A percentile compares a stretch with the other conserved stretches of the same genome.
Evolutionary conservation across 2,329 filamentous ascomycete species (phyloP).

Genomic region (Microcyclospora pomicola): DNA sequence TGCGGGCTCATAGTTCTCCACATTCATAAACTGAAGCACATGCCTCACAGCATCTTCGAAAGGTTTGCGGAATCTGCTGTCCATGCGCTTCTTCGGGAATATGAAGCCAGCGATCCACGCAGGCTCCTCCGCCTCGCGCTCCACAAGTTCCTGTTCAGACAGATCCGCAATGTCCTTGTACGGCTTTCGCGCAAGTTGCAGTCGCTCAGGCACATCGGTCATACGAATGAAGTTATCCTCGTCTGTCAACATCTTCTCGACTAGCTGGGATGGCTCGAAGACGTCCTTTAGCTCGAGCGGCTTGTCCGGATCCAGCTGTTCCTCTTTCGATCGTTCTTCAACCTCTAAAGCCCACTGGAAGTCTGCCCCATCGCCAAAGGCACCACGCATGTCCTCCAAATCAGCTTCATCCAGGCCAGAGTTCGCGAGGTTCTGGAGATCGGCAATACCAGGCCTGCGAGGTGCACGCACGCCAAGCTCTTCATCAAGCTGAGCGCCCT

Average conservation of each 20-base stretch:
- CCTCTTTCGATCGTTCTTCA: slow-evolving; percentile 71
- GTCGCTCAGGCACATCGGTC: slow-evolving; percentile 82
- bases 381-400: slow-evolving; percentile 88
- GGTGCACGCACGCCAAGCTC: slow-evolving; percentile 81
- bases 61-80: slow-evolving; percentile 57
- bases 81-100: slow-evolving; percentile 67
- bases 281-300: slow-evolving; percentile 91
- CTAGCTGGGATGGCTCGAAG: slow-evolving; percentile 89
- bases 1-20: slow-evolving; percentile 87
- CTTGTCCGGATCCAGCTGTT: slow-evolving; percentile 64
- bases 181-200: slow-evolving; percentile 78
- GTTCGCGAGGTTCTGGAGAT: slow-evolving; percentile 53
- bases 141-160: slow-evolving; percentile 56
- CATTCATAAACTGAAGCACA: slow-evolving; percentile 87
- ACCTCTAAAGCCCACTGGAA: slow-evolving; percentile 88
- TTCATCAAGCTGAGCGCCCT: slow-evolving; percentile 61
- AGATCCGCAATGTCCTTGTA: slow-evolving; percentile 67
- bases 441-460: slow-evolving; percentile 51
- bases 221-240: slow-evolving; percentile 85
- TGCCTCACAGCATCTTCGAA: slow-evolving; percentile 83
- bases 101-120: slow-evolving; percentile 84
- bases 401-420: slow-evolving; percentile 76
- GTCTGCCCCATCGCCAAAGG: slow-evolving; percentile 90
- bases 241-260: slow-evolving; percentile 88
- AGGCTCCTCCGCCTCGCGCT: slow-evolving; percentile 62